Conservation (phyloP, 2,329 filamentous ascomycete genomes). For the Aurifilum marmelostoma region DNA sequence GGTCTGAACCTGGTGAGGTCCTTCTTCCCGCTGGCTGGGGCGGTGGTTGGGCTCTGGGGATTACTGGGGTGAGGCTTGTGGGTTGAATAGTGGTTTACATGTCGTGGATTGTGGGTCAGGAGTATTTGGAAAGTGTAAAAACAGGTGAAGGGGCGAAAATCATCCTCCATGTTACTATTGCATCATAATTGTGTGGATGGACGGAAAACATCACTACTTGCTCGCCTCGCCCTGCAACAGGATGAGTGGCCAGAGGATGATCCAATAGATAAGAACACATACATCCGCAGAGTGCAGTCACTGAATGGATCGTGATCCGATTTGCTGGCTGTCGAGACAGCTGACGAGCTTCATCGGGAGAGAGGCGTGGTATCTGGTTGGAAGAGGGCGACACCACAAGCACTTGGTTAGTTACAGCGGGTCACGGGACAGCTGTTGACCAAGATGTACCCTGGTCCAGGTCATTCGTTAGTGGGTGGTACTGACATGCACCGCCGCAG, state of each 20-base stretch:
- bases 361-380: not conserved
- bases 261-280: not conserved
- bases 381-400: too few relatives aligned
- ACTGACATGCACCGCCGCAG: not conserved
- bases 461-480: not conserved
- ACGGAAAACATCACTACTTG: not conserved
- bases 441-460: not conserved
- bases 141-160: not conserved
- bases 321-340: not conserved
- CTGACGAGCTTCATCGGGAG: not conserved
- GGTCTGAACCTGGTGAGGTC: constrained; percentile 35
- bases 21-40: constrained; percentile 36
- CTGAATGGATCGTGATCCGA: not conserved
- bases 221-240: not conserved
- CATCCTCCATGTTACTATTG: too few relatives aligned
- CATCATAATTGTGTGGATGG: not conserved
- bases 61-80: constrained; percentile 25
- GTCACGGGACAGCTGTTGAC: too few relatives aligned
- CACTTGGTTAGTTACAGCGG: too few relatives aligned
- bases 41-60: constrained; percentile 37
- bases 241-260: not conserved
- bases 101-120: not conserved
- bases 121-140: not conserved
- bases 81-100: not conserved
- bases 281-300: not conserved